Evolutionary conservation across 2,329 filamentous ascomycete species (phyloP).

Genomic region (Monosporascus ibericus): DNA sequence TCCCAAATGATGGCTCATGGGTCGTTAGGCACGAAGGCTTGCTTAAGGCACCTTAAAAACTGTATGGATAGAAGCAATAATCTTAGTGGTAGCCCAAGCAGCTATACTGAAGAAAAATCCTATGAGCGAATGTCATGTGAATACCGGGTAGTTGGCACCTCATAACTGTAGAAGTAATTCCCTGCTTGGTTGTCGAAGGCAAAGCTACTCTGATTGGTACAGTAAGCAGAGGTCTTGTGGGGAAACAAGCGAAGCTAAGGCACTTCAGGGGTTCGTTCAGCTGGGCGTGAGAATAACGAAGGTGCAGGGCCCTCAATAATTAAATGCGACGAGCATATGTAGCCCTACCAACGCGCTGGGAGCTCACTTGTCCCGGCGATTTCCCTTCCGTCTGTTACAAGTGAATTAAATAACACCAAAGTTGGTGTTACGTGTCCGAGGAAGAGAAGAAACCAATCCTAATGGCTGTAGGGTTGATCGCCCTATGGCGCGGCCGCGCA

Average conservation of each 20-base stretch:
- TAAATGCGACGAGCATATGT: no score
- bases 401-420: background rate
- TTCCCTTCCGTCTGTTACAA: background rate
- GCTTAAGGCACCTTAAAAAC: constrained; percentile 24
- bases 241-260: no score
- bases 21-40: constrained; percentile 29
- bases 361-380: background rate
- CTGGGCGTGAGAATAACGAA: no score
- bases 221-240: no score
- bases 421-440: background rate
- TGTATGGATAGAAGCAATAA: background rate
- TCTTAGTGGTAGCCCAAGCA: background rate
- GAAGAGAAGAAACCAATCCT: background rate
- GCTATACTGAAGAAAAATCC: background rate
- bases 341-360: no score
- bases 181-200: no score
- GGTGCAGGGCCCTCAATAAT: no score
- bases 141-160: no score
- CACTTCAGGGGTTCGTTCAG: no score
- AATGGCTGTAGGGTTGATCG: background rate
- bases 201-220: no score
- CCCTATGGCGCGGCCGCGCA: background rate
- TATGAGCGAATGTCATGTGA: background rate
- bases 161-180: no score
- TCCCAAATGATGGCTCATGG: constrained; percentile 29